phyloP scores from a whole-genome alignment of 352 stramenopile species.

The Globisporangium barbulae region DNA sequence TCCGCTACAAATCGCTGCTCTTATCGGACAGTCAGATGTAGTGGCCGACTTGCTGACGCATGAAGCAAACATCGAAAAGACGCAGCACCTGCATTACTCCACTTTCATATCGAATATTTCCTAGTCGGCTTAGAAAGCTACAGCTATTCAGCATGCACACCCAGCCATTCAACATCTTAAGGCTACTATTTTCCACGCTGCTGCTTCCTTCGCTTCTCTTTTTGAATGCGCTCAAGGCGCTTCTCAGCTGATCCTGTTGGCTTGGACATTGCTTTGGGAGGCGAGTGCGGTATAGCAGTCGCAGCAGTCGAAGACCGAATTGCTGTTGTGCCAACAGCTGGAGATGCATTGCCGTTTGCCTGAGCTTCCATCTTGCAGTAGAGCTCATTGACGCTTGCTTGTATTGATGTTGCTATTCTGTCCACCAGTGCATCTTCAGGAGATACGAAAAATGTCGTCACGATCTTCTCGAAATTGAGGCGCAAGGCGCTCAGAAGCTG shows the following conservation, averaged over 20 bases:
- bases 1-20: background rate
- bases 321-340: background rate
- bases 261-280: conserved; percentile 2
- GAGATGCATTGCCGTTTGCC: background rate
- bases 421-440: background rate
- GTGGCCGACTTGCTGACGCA: too few relatives aligned
- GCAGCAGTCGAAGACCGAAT: background rate
- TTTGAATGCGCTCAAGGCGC: conserved; percentile 20
- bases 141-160: too few relatives aligned
- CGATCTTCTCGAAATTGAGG: background rate
- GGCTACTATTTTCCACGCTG: background rate
- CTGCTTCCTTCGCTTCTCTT: conserved; percentile 17
- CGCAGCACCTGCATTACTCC: too few relatives aligned
- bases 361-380: conserved; percentile 11
- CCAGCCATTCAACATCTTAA: background rate
- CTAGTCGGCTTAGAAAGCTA: too few relatives aligned
- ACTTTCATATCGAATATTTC: too few relatives aligned
- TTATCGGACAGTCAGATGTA: too few relatives aligned
- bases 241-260: conserved; percentile 6
- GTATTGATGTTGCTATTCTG: background rate
- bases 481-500: conserved; percentile 3
- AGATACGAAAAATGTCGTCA: conserved; percentile 13
- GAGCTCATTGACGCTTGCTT: conserved; percentile 9
- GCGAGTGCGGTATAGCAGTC: background rate
- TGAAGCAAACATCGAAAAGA: too few relatives aligned